Conservation (phyloP, 176 grass and related monocot species). For the Urochloa ruziziensis region DNA sequence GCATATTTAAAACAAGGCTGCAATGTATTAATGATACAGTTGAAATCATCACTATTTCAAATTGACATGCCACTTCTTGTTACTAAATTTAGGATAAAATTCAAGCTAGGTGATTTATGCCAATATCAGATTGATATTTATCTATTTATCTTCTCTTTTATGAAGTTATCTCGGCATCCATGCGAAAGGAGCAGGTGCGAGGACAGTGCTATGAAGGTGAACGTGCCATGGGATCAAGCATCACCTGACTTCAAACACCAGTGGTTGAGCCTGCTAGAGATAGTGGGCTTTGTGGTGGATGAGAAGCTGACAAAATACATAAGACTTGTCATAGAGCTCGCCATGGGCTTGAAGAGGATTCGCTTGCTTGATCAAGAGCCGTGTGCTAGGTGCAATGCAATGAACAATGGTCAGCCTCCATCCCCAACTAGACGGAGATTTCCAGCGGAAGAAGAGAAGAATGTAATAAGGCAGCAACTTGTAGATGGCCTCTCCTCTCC, state of each 20-base stretch:
- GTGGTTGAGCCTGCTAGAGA: not conserved
- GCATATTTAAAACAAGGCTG: not conserved
- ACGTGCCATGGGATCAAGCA: not conserved
- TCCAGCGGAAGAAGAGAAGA: not conserved
- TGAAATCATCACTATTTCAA: not conserved
- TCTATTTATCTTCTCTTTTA: not conserved
- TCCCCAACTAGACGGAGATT: not conserved
- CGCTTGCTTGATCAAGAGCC: not conserved
- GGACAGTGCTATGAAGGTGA: not conserved
- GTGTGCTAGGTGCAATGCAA: not conserved
- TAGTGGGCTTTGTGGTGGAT: not conserved
- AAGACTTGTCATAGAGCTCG: not conserved
- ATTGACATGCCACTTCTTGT: not conserved
- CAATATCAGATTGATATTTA: not conserved
- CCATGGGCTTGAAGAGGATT: not conserved
- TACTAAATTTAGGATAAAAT: not conserved
- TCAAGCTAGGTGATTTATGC: not conserved
- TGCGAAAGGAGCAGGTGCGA: not conserved
- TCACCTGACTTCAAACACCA: not conserved
- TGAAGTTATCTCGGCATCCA: slow-evolving; percentile 13
- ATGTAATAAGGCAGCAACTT: not conserved
- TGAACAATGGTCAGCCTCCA: not conserved
- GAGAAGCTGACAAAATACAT: not conserved
- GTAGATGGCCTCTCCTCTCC: not conserved
- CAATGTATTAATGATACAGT: not conserved